phyloP scores from a whole-genome alignment of 345 rosid species.

The Citrus unshiu region DNA sequence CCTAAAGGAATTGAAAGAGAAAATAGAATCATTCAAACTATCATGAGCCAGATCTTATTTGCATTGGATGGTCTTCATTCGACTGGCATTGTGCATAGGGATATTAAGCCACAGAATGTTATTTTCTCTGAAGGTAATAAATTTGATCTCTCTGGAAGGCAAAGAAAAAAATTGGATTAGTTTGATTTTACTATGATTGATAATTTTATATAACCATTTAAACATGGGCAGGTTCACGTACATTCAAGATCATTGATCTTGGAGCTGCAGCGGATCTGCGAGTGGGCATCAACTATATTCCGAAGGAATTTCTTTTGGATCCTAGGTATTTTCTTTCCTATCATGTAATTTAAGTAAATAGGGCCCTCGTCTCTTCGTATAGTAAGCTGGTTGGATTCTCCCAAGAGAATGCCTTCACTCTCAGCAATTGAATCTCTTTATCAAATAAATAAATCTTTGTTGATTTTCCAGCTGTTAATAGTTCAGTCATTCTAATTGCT shows the following conservation, averaged over 20 bases:
- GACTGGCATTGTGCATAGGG: constrained; percentile 94
- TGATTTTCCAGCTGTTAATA: neutral
- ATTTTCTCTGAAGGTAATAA: constrained; percentile 90
- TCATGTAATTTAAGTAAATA: neutral
- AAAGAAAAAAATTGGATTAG: neutral
- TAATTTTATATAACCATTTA: neutral
- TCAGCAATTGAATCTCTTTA: neutral
- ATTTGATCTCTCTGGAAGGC: neutral
- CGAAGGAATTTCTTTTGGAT: constrained; percentile 92
- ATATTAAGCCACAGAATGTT: constrained; percentile 87
- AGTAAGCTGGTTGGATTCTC: neutral
- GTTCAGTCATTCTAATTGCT: neutral
- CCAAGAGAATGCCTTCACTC: no score
- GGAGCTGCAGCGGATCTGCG: constrained; percentile 98
- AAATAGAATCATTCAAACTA: constrained; percentile 77
- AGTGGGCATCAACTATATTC: constrained; percentile 96
- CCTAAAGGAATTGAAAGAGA: constrained; percentile 89
- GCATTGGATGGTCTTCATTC: constrained; percentile 98
- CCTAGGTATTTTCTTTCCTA: constrained; percentile 57
- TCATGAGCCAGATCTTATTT: constrained; percentile 84
- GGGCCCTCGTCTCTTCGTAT: neutral
- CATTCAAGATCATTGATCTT: constrained; percentile 94
- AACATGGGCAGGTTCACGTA: constrained; percentile 65
- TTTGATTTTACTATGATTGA: neutral
- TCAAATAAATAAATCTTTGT: neutral